Evolutionary conservation across 106 monocot genomes (phyloP).

Genomic region (Acanthochlamys bracteata): DNA sequence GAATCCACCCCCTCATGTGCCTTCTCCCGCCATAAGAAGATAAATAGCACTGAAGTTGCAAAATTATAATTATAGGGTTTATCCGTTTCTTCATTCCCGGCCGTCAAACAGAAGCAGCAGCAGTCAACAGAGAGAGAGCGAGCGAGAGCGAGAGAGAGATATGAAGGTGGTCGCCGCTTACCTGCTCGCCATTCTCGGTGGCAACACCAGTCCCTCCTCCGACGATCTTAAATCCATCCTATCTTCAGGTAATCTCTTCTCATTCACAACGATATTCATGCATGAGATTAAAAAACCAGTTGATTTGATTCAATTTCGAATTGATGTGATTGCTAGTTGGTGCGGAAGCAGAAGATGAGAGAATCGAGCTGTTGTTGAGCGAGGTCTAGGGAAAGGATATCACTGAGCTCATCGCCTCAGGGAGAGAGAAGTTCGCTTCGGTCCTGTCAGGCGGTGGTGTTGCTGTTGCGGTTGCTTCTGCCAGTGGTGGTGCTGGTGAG

Average conservation of each 20-base stretch:
- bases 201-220: constrained; percentile 13
- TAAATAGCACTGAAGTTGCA: too few species aligned
- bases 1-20: too few species aligned
- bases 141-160: too few species aligned
- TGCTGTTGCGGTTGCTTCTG: not conserved
- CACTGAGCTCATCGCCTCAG: constrained; percentile 2
- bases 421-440: constrained; percentile 2
- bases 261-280: too few species aligned
- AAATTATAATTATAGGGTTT: too few species aligned
- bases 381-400: constrained; percentile 1
- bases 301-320: too few species aligned
- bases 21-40: too few species aligned
- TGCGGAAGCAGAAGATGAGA: constrained; percentile 3
- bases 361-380: not conserved
- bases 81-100: too few species aligned
- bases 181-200: constrained; percentile 18
- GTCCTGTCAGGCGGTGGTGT: not conserved
- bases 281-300: too few species aligned
- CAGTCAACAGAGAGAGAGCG: too few species aligned
- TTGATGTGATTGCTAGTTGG: not conserved
- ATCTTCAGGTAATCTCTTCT: constrained; percentile 15
- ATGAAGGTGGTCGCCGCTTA: constrained; percentile 28
- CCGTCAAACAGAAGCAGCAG: too few species aligned
- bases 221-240: constrained; percentile 21
- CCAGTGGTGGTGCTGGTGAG: not conserved